Conservation (phyloP, 495 filamentous ascomycete species). For the Bacidia rubella region DNA sequence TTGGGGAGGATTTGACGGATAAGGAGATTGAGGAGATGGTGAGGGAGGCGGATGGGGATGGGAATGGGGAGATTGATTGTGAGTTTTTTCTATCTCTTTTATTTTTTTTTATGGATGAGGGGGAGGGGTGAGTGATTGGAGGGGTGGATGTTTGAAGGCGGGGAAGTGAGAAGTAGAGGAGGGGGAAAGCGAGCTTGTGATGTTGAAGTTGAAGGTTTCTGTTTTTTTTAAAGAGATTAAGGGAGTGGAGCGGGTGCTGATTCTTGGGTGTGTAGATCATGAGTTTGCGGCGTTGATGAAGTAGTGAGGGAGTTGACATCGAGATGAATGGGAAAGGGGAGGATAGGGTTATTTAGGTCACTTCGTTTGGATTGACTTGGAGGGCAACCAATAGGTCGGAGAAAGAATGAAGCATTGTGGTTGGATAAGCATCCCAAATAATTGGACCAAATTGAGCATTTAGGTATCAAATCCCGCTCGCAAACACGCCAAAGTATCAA, state of each 20-base stretch:
- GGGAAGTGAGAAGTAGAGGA: not conserved
- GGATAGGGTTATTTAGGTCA: not conserved
- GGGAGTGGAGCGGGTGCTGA: not conserved
- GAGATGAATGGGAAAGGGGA: no score
- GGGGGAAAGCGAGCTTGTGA: not conserved
- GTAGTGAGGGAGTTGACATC: not conserved
- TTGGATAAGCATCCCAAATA: no score
- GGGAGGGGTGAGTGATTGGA: not conserved
- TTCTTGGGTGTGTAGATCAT: slow-evolving; percentile 1
- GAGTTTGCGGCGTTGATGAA: slow-evolving; percentile 15
- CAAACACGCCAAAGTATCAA: not conserved
- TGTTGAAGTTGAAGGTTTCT: no score
- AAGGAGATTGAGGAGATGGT: slow-evolving; percentile 37
- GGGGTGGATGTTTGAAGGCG: not conserved
- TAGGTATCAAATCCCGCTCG: no score
- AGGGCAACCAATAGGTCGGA: no score
- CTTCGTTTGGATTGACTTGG: no score
- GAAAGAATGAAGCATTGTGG: no score
- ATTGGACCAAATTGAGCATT: no score
- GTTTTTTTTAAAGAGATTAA: no score
- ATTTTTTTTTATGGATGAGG: not conserved
- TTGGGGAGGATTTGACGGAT: slow-evolving; percentile 34
- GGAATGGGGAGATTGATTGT: slow-evolving; percentile 37
- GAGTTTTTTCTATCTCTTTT: slow-evolving; percentile 8
- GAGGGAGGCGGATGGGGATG: slow-evolving; percentile 32